Evolutionary conservation across 768 basidiomycete species (phyloP), one percentile per base, ranked within the genome.

Genomic region (Gautieria morchelliformis): DNA sequence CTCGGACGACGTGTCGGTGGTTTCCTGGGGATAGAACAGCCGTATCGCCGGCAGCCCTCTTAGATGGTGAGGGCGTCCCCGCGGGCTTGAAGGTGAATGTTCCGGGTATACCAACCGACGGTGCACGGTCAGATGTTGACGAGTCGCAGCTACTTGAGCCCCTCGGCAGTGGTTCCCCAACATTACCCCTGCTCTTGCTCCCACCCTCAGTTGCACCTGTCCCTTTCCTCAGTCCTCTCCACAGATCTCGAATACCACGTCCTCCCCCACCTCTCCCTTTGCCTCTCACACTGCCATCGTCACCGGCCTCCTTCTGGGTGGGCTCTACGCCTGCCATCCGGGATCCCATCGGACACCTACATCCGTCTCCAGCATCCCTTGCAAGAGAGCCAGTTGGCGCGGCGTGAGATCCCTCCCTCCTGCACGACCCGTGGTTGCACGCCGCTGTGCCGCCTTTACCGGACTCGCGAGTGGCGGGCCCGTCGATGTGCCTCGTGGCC

Each of bases 301-400:
- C 46, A 32, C n/a, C 44, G 11, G 15, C 45, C n/a, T 24, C 48
- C 27, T 30, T 14, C 22, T 11, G 22, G 8, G 11, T 30, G 12
- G 5, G 19, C 11, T 46, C 48, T 20, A 49, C 5, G 30, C 44
- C n/a, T 41, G 33, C 20, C 12, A 12, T 17, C 45, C 45, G 41
- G 15, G 53, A 27, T 55, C 41, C 53, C 53, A 55, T 22, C 22
- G 24, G 1, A 35, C 12, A 41, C 44, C 53, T 1, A 20, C 53
- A 11, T 45, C 37, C 27, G 40, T 39, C 17, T 27, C 27, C 30
- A 95, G 75, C 83, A 95, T 93, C 61, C 89, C 88, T 33, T 82
- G 78, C 33, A 94, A 74, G 9, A 94, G 73, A 27, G 80, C 73
- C 1, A 94, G 74, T 67, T 95, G 91, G 4, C 92, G 78, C 59